Evolutionary conservation across 2,329 filamentous ascomycete genomes (phyloP), one percentile per base, ranked within the genome.

Genomic region (Fusarium sp.): DNA sequence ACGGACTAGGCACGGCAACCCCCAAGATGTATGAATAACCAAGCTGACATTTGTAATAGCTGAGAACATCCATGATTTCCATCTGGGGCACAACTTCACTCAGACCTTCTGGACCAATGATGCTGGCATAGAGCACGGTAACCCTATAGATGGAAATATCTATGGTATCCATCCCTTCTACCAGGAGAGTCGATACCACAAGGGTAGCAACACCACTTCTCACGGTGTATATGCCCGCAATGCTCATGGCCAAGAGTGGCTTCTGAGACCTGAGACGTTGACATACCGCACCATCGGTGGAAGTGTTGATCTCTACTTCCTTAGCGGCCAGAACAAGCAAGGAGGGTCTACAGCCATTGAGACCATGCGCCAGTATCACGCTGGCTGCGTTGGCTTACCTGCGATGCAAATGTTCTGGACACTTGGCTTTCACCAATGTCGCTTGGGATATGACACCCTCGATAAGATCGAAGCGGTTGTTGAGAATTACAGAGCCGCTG

Each of bases 331-430:
- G 33, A 59, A 59, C 12, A 38, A 51, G 13, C 42, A 59, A 14
- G 56, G 56, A 6, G 42, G 42, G 0, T 59, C 56, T 36, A 59
- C 56, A 6, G 56, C 56, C 5, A 24, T 51, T 7, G 56, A 59
- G 12, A 59, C 56, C 1, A 59, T 59, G 56, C 31, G 56, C 17
- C 56, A 59, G 18, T 59, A 59, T 31, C 56, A 59, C 22, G 5
- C 20, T 28, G 56, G 56, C 11, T 59, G 56, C 17, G 33, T 59
- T 1, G 56, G 56, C 2, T 17, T 59, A 14, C 56, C 56, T 31
- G 56, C 56, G 2, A 59, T 59, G 56, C 56, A 59, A 12, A 59
- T 59, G 56, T 59, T 59, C 15, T 59, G 56, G 56, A 59, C 56
- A n/a, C 33, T 59, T 7, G 56, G 56, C 3, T 49, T 59, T 12